These are phyloP conservation scores for Aotearoamyces nothofagi DNA, from an alignment of 2,329 filamentous ascomycete species.

Conservation along the genomic window DNA sequence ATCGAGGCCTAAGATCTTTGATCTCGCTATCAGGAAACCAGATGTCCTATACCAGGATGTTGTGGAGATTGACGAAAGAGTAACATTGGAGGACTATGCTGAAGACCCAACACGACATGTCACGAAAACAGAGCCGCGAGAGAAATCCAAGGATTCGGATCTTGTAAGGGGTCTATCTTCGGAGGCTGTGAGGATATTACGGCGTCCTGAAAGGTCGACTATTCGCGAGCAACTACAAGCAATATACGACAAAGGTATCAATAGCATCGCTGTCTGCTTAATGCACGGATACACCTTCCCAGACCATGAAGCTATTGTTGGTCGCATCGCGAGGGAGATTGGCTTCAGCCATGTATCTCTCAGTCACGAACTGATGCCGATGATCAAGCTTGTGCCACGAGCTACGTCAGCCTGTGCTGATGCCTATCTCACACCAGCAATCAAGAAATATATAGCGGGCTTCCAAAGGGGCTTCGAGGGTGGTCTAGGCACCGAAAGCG, in stretches of 20 bases:
- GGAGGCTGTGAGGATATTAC: slow-evolving; percentile 57
- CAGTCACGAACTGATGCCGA: slow-evolving; percentile 66
- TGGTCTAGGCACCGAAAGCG: slow-evolving; percentile 60
- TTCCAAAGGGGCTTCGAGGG: slow-evolving; percentile 73
- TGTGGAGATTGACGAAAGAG: slow-evolving; percentile 80
- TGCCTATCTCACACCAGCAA: slow-evolving; percentile 58
- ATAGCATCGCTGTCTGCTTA: slow-evolving; percentile 75
- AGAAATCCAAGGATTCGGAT: slow-evolving; percentile 31
- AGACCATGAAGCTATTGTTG: slow-evolving; percentile 67
- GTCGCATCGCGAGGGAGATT: slow-evolving; percentile 60
- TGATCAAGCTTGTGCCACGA: slow-evolving; percentile 60
- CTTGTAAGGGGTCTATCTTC: slow-evolving; percentile 59
- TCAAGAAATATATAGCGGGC: slow-evolving; percentile 55
- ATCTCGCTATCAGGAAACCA: slow-evolving; percentile 73
- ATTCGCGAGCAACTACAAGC: slow-evolving; percentile 47
- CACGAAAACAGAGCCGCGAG: slow-evolving; percentile 37
- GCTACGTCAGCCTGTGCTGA: slow-evolving; percentile 60
- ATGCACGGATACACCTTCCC: slow-evolving; percentile 92
- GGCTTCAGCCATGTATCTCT: slow-evolving; percentile 74
- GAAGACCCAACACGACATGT: slow-evolving; percentile 59
- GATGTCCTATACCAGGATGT: slow-evolving; percentile 77
- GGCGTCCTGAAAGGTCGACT: slow-evolving; percentile 38
- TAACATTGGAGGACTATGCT: slow-evolving; percentile 83
- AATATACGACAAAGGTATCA: slow-evolving; percentile 55
- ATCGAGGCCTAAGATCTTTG: slow-evolving; percentile 78